Evolutionary conservation across 2,329 filamentous ascomycete species (phyloP), one percentile per base, ranked within the genome.

Genomic region (Escovopsis sp.): DNA sequence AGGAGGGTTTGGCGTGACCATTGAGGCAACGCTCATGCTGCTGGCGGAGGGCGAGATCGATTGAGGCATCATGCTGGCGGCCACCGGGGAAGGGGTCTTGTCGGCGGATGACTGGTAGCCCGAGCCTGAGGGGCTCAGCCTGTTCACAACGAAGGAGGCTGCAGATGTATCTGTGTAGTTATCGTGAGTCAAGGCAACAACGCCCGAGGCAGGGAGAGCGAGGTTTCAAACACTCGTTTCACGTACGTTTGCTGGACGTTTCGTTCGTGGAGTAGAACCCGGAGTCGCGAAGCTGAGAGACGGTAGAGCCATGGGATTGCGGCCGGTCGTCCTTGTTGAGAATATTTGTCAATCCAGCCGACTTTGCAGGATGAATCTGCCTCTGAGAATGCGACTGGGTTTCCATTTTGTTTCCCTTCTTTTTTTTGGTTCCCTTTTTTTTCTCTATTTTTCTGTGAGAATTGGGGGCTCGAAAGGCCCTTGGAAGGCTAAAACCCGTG

Each of bases 11-110:
- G 75, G 75, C 15, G 77, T 80, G 10, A 80, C 73, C 62, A 80
- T 79, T 15, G 75, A 75, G 18, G 75, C 73, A 35, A 80, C 74
- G 45, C 75, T 80, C 77, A 81, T 81, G 53, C 73, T 71, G 51
- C 69, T 70, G 12, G 69, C 67, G 1, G 66, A 58, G 6, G 76
- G 73, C 7, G 75, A 79, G 33, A 72, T 61, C 9, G 72, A 59
- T 37, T 73, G 73, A 1, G 69, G 68, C 15, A 70, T 55, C 45
- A 70, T 59, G 51, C 70, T 69, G 34, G 66, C 51, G 35, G 70
- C 65, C 15, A 73, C 71, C 8, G 76, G 75, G 2, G 76, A 80
- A 0, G 76, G 76, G 1, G 75, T 80, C 59, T 79, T 78, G 53
- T 80, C 75, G 30, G 66, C 62, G 18, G 65, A 64, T 12, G 65